Conservation (phyloP, 805 yeast species). For the Candida oleophila region DNA sequence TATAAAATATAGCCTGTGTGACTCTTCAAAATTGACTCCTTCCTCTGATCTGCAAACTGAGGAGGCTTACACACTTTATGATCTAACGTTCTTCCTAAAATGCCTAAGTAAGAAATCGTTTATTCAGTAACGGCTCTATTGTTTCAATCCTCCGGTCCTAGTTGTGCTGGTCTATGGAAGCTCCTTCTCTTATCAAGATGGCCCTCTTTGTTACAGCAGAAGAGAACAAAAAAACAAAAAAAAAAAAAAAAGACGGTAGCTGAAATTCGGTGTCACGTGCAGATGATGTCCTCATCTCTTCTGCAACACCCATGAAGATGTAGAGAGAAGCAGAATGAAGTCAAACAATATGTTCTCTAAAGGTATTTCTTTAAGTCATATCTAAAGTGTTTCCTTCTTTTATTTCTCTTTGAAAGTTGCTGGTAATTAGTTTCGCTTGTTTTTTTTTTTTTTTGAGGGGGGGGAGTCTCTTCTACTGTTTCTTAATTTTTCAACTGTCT, state of each 20-base stretch:
- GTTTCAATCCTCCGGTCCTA: too few relatives aligned
- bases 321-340: not conserved
- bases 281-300: not conserved
- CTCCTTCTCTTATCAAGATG: too few relatives aligned
- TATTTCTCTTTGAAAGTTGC: not conserved
- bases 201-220: too few relatives aligned
- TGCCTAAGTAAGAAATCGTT: too few relatives aligned
- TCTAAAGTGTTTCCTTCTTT: not conserved
- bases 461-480: not conserved
- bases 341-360: too few relatives aligned
- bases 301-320: not conserved
- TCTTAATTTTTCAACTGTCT: not conserved
- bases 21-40: not conserved
- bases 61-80: too few relatives aligned
- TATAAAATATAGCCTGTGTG: not conserved
- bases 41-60: too few relatives aligned
- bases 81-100: too few relatives aligned
- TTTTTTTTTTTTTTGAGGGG: not conserved
- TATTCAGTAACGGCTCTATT: too few relatives aligned
- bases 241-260: not conserved
- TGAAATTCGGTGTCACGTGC: not conserved
- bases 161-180: too few relatives aligned
- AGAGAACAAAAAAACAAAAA: not conserved
- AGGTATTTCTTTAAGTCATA: too few relatives aligned
- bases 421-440: not conserved